These are phyloP conservation scores for Fusarium pseudoanthophilum DNA, from an alignment of 2,329 filamentous ascomycete species.

Conservation along the genomic window DNA sequence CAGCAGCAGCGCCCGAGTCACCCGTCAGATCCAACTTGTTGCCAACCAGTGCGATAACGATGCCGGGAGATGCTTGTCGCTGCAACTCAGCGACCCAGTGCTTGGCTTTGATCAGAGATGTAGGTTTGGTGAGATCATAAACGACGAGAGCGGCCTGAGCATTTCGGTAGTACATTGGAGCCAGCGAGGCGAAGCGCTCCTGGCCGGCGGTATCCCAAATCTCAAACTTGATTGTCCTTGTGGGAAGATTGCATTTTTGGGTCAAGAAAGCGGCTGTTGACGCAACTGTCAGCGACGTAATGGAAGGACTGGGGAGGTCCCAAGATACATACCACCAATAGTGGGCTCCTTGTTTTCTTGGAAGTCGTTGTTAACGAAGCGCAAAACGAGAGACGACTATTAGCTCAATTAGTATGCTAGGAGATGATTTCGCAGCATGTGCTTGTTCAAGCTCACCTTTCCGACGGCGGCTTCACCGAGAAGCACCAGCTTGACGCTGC, in stretches of 20 bases:
- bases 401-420: conserved; percentile 41
- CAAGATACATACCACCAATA: conserved; percentile 80
- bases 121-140: conserved; percentile 97
- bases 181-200: conserved; percentile 94
- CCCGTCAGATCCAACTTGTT: conserved; percentile 94
- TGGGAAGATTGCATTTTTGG: conserved; percentile 97
- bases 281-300: conserved; percentile 24
- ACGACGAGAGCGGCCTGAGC: conserved; percentile 97
- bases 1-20: conserved; percentile 58
- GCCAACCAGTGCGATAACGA: conserved; percentile 95
- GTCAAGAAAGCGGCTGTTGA: conserved; percentile 90
- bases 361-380: conserved; percentile 99
- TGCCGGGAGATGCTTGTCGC: conserved; percentile 93
- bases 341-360: conserved; percentile 99
- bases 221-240: conserved; percentile 90
- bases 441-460: conserved; percentile 74
- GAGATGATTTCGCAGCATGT: not conserved
- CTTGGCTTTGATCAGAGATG: conserved; percentile 94
- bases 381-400: conserved; percentile 94
- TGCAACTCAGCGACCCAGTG: conserved; percentile 99
- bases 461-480: conserved; percentile 97
- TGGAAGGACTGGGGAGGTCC: not conserved
- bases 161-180: conserved; percentile 99
- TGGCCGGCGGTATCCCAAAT: conserved; percentile 99
- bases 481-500: conserved; percentile 99